phyloP scores from a whole-genome alignment of 1,284 basidiomycete genomes.

The Vanrija humicola region DNA sequence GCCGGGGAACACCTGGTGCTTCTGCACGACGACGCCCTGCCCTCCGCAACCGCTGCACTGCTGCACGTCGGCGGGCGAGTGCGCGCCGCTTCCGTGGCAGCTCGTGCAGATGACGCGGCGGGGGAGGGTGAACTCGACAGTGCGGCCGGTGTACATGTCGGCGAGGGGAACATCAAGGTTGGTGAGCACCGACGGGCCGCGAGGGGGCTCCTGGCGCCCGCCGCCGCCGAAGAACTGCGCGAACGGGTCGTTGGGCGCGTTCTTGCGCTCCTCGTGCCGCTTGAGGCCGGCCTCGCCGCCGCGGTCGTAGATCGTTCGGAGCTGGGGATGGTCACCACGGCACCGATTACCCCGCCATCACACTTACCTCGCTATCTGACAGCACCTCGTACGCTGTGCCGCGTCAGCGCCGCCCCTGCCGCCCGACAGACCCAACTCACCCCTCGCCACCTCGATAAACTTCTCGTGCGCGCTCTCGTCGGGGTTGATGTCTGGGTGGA shows the following conservation, averaged over 20 bases:
- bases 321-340: conserved; percentile 52
- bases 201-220: conserved; percentile 63
- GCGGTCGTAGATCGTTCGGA: conserved; percentile 84
- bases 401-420: conserved; percentile 13
- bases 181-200: conserved; percentile 74
- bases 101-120: conserved; percentile 87
- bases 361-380: conserved; percentile 67
- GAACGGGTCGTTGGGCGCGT: conserved; percentile 83
- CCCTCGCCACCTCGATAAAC: conserved; percentile 84
- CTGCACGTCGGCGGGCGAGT: conserved; percentile 78
- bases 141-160: conserved; percentile 81
- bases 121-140: conserved; percentile 84
- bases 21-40: conserved; percentile 74
- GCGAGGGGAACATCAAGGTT: conserved; percentile 82
- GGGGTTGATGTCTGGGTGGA: conserved; percentile 91
- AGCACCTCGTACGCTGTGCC: conserved; percentile 82
- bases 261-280: conserved; percentile 65
- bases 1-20: conserved; percentile 91
- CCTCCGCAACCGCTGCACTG: conserved; percentile 75
- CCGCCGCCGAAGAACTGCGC: conserved; percentile 80
- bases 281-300: conserved; percentile 90
- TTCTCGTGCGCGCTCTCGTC: conserved; percentile 72
- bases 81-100: conserved; percentile 86
- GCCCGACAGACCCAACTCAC: conserved; percentile 51
- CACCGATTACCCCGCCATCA: neutral